phyloP scores from a whole-genome alignment of 2,329 filamentous ascomycete genomes.

The Fusarium nurragi region DNA sequence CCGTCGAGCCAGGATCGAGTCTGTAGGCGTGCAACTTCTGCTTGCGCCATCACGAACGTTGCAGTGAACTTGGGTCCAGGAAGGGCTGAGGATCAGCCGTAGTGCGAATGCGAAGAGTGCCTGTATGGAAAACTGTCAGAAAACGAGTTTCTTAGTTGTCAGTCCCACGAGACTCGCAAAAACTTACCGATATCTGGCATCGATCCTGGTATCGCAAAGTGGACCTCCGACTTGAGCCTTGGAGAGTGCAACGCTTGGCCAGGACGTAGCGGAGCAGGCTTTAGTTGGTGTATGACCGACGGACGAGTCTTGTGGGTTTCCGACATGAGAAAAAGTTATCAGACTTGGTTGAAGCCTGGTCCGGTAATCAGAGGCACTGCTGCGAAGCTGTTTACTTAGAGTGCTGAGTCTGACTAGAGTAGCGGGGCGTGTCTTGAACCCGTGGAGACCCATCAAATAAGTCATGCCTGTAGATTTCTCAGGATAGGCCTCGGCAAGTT shows the following conservation, averaged over 20 bases:
- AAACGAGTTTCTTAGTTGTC: neutral
- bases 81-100: conserved; percentile 49
- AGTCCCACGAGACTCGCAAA: neutral
- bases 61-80: conserved; percentile 45
- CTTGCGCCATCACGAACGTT: conserved; percentile 16
- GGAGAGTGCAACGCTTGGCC: conserved; percentile 41
- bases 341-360: neutral
- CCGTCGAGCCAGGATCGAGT: neutral
- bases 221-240: conserved; percentile 43
- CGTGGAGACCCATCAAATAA: too few species aligned
- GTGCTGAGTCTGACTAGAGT: conserved; percentile 2
- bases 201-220: conserved; percentile 44
- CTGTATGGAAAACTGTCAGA: conserved; percentile 29
- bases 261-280: conserved; percentile 38
- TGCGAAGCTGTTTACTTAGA: neutral
- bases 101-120: conserved; percentile 43
- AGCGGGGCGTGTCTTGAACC: neutral
- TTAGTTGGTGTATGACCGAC: conserved; percentile 40
- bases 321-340: conserved; percentile 24
- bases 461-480: too few species aligned
- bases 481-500: neutral
- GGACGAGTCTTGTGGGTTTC: conserved; percentile 18
- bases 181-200: conserved; percentile 42
- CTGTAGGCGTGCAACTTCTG: neutral
- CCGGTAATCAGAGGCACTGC: too few species aligned